These are phyloP conservation scores for Kalanchoe fedtschenkoi DNA, from an alignment of 164 flowering plant species.

Conservation along the genomic window DNA sequence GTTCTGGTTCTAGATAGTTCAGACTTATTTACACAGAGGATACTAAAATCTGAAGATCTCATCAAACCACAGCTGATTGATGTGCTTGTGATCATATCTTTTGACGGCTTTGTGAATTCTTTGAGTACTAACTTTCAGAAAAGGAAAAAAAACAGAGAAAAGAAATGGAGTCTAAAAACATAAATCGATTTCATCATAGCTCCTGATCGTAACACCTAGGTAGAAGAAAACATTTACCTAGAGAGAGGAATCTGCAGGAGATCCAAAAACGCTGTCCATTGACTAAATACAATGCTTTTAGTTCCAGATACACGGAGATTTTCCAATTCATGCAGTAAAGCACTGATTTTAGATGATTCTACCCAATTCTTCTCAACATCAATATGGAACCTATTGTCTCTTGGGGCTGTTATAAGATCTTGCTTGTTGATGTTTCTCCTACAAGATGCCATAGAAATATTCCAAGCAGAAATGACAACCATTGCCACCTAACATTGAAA, in stretches of 20 bases:
- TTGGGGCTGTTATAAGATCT: conserved; percentile 90
- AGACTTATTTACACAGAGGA: background rate
- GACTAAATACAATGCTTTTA: conserved; percentile 93
- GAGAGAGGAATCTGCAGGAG: conserved; percentile 87
- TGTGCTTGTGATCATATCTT: too few relatives aligned
- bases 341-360: conserved; percentile 72
- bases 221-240: conserved; percentile 35
- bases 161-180: background rate
- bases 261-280: conserved; percentile 97
- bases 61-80: background rate
- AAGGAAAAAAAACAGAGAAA: background rate
- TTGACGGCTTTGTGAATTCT: background rate
- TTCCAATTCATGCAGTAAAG: conserved; percentile 63
- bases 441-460: conserved; percentile 8
- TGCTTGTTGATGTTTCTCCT: conserved; percentile 70
- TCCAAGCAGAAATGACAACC: background rate
- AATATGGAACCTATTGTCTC: conserved; percentile 72
- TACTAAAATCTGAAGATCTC: background rate
- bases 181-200: background rate
- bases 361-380: conserved; percentile 95
- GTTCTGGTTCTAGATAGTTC: background rate
- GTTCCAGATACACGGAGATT: conserved; percentile 52
- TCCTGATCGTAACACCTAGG: background rate
- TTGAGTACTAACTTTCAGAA: background rate
- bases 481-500: background rate